Evolutionary conservation across 1,139 yeast species (phyloP).

Genomic region (Debaryomyces coudertii): DNA sequence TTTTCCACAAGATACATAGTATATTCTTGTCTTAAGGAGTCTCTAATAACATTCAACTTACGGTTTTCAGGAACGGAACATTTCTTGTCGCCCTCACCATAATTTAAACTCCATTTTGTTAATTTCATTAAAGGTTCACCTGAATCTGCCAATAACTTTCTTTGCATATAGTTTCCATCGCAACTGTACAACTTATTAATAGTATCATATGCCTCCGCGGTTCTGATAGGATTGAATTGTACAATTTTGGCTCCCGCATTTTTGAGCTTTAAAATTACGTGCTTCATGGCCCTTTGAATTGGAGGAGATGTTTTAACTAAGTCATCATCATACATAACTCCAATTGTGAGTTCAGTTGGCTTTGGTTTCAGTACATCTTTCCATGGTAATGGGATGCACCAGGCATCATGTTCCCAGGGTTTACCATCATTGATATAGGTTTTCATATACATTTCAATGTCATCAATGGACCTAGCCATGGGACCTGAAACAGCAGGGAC

Average conservation of each 20-base stretch:
- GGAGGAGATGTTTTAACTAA: constrained; percentile 57
- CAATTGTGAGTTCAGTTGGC: constrained; percentile 41
- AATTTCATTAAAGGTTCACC: constrained; percentile 69
- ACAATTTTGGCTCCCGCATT: constrained; percentile 36
- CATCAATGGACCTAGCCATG: constrained; percentile 61
- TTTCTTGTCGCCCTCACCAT: constrained; percentile 57
- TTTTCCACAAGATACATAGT: constrained; percentile 53
- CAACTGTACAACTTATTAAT: constrained; percentile 54
- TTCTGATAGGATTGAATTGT: constrained; percentile 55
- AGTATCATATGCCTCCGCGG: constrained; percentile 53
- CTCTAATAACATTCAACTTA: constrained; percentile 52
- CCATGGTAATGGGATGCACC: constrained; percentile 64
- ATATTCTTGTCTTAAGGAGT: constrained; percentile 57
- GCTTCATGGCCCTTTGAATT: constrained; percentile 40
- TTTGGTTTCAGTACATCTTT: constrained; percentile 50
- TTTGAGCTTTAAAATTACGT: constrained; percentile 30
- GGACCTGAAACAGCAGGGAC: constrained; percentile 68
- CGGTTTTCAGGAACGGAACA: constrained; percentile 50
- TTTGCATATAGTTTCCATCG: constrained; percentile 64
- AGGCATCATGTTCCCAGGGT: constrained; percentile 70
- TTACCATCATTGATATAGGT: constrained; percentile 60
- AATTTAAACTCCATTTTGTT: constrained; percentile 60
- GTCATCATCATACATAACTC: constrained; percentile 45
- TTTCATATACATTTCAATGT: constrained; percentile 64
- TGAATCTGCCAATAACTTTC: constrained; percentile 52